phyloP scores from a whole-genome alignment of 148 eudicot species.

The Camellia granthamiana region DNA sequence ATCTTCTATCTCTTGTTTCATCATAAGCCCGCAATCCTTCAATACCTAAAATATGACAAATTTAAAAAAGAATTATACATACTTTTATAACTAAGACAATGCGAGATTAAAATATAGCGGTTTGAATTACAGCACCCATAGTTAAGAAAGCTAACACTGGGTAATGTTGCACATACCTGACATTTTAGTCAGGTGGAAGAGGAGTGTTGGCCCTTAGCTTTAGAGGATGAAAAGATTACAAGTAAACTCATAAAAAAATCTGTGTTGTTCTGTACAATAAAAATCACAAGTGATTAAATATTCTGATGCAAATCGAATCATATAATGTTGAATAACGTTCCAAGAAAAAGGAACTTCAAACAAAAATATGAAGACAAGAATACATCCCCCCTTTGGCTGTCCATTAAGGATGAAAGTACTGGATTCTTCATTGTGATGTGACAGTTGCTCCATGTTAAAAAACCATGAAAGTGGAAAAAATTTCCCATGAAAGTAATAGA shows the following conservation, averaged over 20 bases:
- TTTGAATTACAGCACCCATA: not conserved
- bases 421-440: not conserved
- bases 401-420: not conserved
- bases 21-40: conserved; percentile 39
- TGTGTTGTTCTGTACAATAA: conserved; percentile 18
- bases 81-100: not conserved
- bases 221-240: not conserved
- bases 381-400: not conserved
- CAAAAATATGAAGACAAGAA: not conserved
- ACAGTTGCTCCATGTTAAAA: not conserved
- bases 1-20: conserved; percentile 45
- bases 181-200: conserved; percentile 29
- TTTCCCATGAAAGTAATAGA: not conserved
- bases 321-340: not conserved
- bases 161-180: conserved; percentile 24
- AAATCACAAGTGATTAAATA: not conserved
- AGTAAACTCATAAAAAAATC: conserved; percentile 1
- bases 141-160: not conserved
- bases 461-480: not conserved
- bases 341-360: not conserved
- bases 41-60: conserved; percentile 25
- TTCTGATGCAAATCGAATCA: not conserved
- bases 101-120: not conserved
- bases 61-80: not conserved
- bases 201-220: conserved; percentile 17